These are phyloP conservation scores for Camptophora hylomeconis DNA, from an alignment of 2,329 filamentous ascomycete species.

Conservation along the genomic window DNA sequence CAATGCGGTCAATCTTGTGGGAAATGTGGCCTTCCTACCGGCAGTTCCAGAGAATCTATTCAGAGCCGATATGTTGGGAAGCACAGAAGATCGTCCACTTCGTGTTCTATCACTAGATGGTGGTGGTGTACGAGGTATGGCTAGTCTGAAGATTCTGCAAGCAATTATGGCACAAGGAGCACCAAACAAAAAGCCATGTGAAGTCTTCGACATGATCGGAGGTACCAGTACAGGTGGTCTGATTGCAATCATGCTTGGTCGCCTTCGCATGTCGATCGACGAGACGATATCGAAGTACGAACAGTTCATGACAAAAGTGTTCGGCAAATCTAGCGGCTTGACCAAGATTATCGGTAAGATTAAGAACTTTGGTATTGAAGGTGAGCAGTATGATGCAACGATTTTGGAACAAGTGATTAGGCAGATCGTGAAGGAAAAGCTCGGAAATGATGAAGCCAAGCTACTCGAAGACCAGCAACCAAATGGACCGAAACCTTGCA, in stretches of 20 bases:
- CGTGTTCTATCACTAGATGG: slow-evolving; percentile 13
- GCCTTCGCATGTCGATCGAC: slow-evolving; percentile 12
- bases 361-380: background rate
- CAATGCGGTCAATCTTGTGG: too few relatives aligned
- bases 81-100: too few relatives aligned
- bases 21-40: too few relatives aligned
- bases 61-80: too few relatives aligned
- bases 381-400: background rate
- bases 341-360: slow-evolving; percentile 1
- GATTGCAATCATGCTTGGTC: slow-evolving; percentile 15
- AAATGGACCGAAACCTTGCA: background rate
- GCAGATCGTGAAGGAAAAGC: background rate
- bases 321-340: background rate
- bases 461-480: background rate
- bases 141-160: slow-evolving; percentile 11
- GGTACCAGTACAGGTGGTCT: slow-evolving; percentile 17
- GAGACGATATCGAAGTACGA: slow-evolving; percentile 8
- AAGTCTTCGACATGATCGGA: slow-evolving; percentile 13
- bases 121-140: slow-evolving; percentile 13
- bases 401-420: background rate
- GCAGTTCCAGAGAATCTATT: too few relatives aligned
- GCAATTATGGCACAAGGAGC: slow-evolving; percentile 9
- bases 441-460: slow-evolving; percentile 1
- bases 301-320: background rate
- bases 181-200: slow-evolving; percentile 7